Evolutionary conservation across 495 filamentous ascomycete genomes (phyloP).

Genomic region (Parathielavia hyrcaniae): DNA sequence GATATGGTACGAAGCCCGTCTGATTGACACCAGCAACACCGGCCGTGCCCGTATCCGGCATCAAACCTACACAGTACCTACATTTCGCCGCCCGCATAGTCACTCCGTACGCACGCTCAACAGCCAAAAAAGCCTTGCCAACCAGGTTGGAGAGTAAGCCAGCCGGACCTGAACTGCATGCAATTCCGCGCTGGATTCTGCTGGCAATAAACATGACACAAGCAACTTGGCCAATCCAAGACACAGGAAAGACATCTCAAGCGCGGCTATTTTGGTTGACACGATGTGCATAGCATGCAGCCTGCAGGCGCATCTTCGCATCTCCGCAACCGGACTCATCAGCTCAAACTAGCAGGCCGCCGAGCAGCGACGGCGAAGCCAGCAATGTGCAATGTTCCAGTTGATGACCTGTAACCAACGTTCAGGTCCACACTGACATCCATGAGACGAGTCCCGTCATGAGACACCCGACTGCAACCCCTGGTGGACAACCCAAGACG

Average conservation of each 20-base stretch:
- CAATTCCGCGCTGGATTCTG: background rate
- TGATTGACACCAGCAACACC: background rate
- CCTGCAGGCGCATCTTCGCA: background rate
- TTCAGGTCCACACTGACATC: background rate
- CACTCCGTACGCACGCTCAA: slow-evolving; percentile 1
- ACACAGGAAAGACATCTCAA: background rate
- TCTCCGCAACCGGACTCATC: slow-evolving; percentile 5
- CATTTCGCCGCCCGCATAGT: slow-evolving; percentile 1
- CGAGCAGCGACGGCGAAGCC: background rate
- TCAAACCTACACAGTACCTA: too few species aligned
- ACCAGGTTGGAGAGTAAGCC: slow-evolving; percentile 1
- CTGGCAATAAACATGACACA: slow-evolving; percentile 4
- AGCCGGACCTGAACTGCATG: slow-evolving; percentile 1
- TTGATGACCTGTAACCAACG: background rate
- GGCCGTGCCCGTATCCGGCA: background rate
- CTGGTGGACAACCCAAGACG: too few species aligned
- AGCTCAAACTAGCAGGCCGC: slow-evolving; percentile 4
- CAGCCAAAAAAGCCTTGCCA: slow-evolving; percentile 11
- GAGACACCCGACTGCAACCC: too few species aligned
- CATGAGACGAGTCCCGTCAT: too few species aligned
- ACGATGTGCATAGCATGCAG: background rate
- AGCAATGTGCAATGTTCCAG: background rate
- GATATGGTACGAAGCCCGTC: background rate
- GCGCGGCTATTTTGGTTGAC: slow-evolving; percentile 6
- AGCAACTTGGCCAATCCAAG: slow-evolving; percentile 1